Percentiles rank a stretch among this genome's conserved stretches.
Conservation (phyloP, 306 rosid species). For the Acacia acuminata region DNA sequence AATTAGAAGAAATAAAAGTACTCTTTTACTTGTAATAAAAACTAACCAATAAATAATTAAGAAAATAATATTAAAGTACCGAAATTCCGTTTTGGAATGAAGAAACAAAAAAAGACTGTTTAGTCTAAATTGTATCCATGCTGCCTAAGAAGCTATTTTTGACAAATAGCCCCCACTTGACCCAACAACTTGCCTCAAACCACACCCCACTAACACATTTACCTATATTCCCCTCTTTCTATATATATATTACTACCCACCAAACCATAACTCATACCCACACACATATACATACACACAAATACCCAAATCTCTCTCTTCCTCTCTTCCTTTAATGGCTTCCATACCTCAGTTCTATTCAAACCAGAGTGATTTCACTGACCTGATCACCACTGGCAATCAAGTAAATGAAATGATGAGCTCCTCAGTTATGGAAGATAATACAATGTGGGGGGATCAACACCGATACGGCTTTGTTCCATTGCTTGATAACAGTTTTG, state of each 20-base stretch:
- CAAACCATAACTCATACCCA: constrained; percentile 15
- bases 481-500: constrained; percentile 38
- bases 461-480: constrained; percentile 39
- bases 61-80: no score
- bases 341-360: constrained; percentile 57
- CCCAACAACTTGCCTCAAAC: constrained; percentile 43
- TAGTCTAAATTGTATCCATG: neutral
- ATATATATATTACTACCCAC: constrained; percentile 16
- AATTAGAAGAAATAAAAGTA: neutral
- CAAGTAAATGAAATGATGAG: neutral
- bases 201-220: constrained; percentile 13
- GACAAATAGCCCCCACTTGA: constrained; percentile 51
- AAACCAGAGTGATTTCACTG: constrained; percentile 35
- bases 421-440: constrained; percentile 19
- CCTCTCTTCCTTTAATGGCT: constrained; percentile 38
- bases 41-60: no score
- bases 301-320: neutral
- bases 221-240: constrained; percentile 3
- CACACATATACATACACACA: no score
- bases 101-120: neutral
- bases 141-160: constrained; percentile 39
- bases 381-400: constrained; percentile 11
- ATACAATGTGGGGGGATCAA: constrained; percentile 41
- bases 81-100: neutral
- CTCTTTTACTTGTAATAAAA: neutral